Conservation (phyloP, 1,139 yeast species). For the Pichia sp. region DNA sequence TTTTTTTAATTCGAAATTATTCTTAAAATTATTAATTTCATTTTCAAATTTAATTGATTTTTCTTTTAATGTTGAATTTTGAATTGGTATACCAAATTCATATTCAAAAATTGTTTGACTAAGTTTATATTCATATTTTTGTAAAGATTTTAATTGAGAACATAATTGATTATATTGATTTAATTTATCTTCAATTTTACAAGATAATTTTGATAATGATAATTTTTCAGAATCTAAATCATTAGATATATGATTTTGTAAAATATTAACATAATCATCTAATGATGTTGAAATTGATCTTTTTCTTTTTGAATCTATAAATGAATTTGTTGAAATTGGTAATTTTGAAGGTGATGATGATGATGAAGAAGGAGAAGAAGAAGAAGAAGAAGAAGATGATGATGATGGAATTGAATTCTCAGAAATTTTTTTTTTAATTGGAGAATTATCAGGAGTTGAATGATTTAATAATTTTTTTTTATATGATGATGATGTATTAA, state of each 20-base stretch:
- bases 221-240: constrained; percentile 9
- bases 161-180: constrained; percentile 5
- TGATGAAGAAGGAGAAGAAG: too few relatives aligned
- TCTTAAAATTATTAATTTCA: neutral
- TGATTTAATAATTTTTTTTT: neutral
- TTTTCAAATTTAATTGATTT: neutral
- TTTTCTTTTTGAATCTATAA: neutral
- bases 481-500: neutral
- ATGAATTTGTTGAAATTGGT: neutral
- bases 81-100: constrained; percentile 10
- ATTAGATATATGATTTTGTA: constrained; percentile 5
- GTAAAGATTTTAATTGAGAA: constrained; percentile 5
- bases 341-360: constrained; percentile 9
- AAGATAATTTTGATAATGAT: neutral
- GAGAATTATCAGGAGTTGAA: constrained; percentile 9
- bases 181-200: constrained; percentile 2
- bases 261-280: constrained; percentile 4
- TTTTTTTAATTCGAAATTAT: constrained; percentile 1
- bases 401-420: too few relatives aligned
- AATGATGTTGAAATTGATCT: constrained; percentile 2
- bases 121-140: constrained; percentile 1
- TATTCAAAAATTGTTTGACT: constrained; percentile 8
- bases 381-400: too few relatives aligned
- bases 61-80: constrained; percentile 1
- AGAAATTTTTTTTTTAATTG: neutral